Conservation (phyloP, 805 yeast species). For the Candida parachauliodes region DNA sequence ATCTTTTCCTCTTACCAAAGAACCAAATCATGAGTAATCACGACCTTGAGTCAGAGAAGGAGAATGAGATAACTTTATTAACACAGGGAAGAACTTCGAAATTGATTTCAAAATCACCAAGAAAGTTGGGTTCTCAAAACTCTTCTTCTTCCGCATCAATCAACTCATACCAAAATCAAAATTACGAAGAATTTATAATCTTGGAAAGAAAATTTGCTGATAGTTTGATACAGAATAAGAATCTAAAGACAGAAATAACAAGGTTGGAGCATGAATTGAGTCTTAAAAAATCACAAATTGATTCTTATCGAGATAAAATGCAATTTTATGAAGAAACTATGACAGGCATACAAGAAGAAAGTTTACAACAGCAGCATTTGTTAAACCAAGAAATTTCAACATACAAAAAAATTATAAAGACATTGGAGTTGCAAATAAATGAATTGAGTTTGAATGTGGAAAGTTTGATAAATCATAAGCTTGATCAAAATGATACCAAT, state of each 20-base stretch:
- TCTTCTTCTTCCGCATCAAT: constrained; percentile 1
- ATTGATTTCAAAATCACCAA: background rate
- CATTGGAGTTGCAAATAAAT: constrained; percentile 24
- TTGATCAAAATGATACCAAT: constrained; percentile 9
- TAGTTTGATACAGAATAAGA: constrained; percentile 23
- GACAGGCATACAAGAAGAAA: constrained; percentile 26
- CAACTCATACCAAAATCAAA: background rate
- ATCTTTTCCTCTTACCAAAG: background rate
- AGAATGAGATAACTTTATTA: constrained; percentile 4
- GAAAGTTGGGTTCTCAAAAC: background rate
- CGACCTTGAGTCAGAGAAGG: constrained; percentile 1
- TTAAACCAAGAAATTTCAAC: constrained; percentile 26
- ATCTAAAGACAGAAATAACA: constrained; percentile 21
- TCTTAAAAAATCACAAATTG: constrained; percentile 19
- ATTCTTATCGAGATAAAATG: constrained; percentile 25
- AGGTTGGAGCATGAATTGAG: constrained; percentile 31
- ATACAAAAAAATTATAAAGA: constrained; percentile 32
- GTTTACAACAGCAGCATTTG: constrained; percentile 23
- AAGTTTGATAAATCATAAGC: background rate
- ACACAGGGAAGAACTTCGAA: background rate
- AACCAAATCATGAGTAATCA: constrained; percentile 1
- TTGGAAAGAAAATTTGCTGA: constrained; percentile 27
- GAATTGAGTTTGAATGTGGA: constrained; percentile 10
- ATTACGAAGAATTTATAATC: constrained; percentile 5
- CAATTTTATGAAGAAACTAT: constrained; percentile 25